Evolutionary conservation across 2,329 filamentous ascomycete genomes (phyloP), one percentile per base, ranked within the genome.

Genomic region (Alternaria triticina): DNA sequence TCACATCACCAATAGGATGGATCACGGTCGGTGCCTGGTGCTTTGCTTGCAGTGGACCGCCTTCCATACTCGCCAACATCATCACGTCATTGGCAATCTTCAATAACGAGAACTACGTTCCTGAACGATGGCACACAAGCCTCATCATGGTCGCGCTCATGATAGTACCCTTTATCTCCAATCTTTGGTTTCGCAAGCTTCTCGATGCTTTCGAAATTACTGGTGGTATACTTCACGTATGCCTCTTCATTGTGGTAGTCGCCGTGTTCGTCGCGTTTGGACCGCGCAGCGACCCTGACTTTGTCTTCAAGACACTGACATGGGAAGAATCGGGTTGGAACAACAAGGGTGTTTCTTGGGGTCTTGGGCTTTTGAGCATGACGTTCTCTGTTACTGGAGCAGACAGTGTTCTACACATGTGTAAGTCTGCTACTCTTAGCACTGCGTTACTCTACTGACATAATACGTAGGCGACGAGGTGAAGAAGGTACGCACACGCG

Each of bases 171-270:
- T 71, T 82, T 6, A 62, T 72, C 3, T 77, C 83, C 60, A 86
- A 86, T 64, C 79, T 81, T 2, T 77, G 82, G 45, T 78, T 82
- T n/a, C 81, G 81, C 1, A 80, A 78, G 12, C 62, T 82, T 1
- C 73, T 86, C 2, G 82, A 83, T 6, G 67, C 78, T 1, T 74
- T 85, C 51, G 85, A 87, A 68, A 80, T 81, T 5, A 69, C 81
- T 11, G 77, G 84, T 23, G 76, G 84, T 4, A 74, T 84, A 17
- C 59, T 86, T 6, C 85, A 86, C 61, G 74, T 86, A 23, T 68
- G 81, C 17, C 83, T 84, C 6, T 83, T 86, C 65, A 81, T 86
- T 59, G 83, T 80, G 5, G 80, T 85, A 56, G 73, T 86, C 17
- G 80, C 84, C 11, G 76, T 82, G 3, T 73, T 86, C 4, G 79